Evolutionary conservation across 139 green algal species (phyloP).

Genomic region (Chlamydomonas sp.): DNA sequence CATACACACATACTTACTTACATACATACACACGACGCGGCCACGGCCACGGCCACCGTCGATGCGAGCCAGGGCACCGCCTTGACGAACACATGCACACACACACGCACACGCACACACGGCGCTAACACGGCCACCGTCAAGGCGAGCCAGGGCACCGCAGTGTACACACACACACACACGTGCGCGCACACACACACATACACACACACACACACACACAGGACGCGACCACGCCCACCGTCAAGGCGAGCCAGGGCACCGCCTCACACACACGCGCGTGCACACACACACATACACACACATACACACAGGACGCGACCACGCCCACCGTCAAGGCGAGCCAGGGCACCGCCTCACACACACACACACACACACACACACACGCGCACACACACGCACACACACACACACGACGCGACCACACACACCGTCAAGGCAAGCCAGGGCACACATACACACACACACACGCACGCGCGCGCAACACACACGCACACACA

Average conservation of each 20-base stretch:
- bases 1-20: too few species aligned
- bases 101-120: neutral
- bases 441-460: slow-evolving; percentile 82
- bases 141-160: slow-evolving; percentile 90
- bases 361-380: neutral
- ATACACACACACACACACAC: neutral
- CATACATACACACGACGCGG: too few species aligned
- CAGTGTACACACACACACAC: neutral
- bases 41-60: too few species aligned
- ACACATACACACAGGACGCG: neutral
- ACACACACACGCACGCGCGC: neutral
- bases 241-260: slow-evolving; percentile 49
- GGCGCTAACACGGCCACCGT: slow-evolving; percentile 27
- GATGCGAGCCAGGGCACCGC: slow-evolving; percentile 42
- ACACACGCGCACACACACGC: neutral
- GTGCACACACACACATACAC: neutral
- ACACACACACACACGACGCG: neutral
- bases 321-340: too few species aligned
- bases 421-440: slow-evolving; percentile 48
- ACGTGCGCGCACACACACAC: neutral
- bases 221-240: slow-evolving; percentile 75
- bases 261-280: slow-evolving; percentile 31
- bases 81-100: slow-evolving; percentile 93
- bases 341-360: neutral
- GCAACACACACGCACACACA: neutral